phyloP scores from a whole-genome alignment of 2,329 filamentous ascomycete species.

The Teratosphaeria zuluensis region DNA sequence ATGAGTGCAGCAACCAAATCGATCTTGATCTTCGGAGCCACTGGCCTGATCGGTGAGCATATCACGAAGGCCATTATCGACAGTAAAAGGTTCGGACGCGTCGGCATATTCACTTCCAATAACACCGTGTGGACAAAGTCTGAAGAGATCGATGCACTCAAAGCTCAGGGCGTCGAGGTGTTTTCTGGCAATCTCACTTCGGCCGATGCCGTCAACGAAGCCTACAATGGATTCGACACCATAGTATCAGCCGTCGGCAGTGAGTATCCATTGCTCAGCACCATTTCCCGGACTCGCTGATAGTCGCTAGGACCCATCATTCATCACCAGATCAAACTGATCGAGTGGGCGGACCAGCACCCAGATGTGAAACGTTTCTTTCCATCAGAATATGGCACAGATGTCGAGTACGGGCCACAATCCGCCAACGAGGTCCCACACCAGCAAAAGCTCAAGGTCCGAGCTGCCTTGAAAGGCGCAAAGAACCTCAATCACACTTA shows the following conservation, averaged over 20 bases:
- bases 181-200: conserved; percentile 47
- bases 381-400: conserved; percentile 59
- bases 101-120: conserved; percentile 49
- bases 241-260: conserved; percentile 57
- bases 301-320: conserved; percentile 38
- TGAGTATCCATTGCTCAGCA: not conserved
- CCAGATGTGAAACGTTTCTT: conserved; percentile 53
- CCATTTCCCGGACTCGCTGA: not conserved
- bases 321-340: conserved; percentile 50
- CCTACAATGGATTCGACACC: conserved; percentile 52
- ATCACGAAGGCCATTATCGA: conserved; percentile 43
- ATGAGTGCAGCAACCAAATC: conserved; percentile 25
- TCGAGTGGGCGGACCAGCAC: conserved; percentile 48
- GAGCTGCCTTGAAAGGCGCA: conserved; percentile 47
- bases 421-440: conserved; percentile 56
- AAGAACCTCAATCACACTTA: conserved; percentile 53
- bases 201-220: conserved; percentile 44
- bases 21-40: conserved; percentile 45
- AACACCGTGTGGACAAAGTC: conserved; percentile 43
- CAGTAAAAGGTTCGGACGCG: conserved; percentile 38
- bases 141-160: conserved; percentile 38
- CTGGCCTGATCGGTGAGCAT: conserved; percentile 42
- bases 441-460: conserved; percentile 60
- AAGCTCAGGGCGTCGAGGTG: conserved; percentile 42
- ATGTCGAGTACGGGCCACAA: conserved; percentile 49